Base-by-base conservation (phyloP, 768 basidiomycete species). In the Kwoniella dendrophila region DNA sequence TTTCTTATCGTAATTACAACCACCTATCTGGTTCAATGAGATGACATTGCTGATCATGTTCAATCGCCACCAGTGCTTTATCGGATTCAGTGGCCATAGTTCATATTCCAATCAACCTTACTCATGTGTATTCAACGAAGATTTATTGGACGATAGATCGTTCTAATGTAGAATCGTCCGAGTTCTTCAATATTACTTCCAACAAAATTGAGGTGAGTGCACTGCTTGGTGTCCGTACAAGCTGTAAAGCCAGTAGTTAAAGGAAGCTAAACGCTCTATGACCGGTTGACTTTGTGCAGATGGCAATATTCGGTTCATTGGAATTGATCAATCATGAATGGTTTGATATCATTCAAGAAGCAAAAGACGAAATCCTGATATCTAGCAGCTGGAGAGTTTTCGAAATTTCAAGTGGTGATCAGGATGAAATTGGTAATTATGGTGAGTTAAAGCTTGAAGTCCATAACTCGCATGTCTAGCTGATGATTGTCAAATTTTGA, bases 141-240 rank as follows among this genome's bases (percentile, higher is more conserved):
- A 59, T 75, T 24, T 75, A 75, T 55, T 72, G 73, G 69, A 75
- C 70, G n/a, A 58, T 75, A 34, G 67, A 67, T 36, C 34, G 55
- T 14, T 69, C 67, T 22, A 26, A 27, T 14, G 45, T 43, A 16
- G 61, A 66, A 8, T 70, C 69, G 12, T 54, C 32, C 4, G 71
- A 72, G 56, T 75, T 75, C 52, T 75, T 75, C 69, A 75, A 72
- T 45, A 43, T 75, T 51, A 75, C 73, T 24, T 68, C 62, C 0
- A 75, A 75, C 36, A 38, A 57, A 4, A 56, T 75, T 61, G 73
- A 75, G 63, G 73, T 72, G 36, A 53, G 73, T 59, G n/a, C 44
- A 8, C 18, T 43, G 7, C 6, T 43, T 43, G 7, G n/a, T n/a
- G n/a, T n/a, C n/a, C n/a, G n/a, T n/a, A 8, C 18, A 10, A 43